phyloP scores from a whole-genome alignment of 192 early-diverging fungal species.

The Podochytrium sp. region DNA sequence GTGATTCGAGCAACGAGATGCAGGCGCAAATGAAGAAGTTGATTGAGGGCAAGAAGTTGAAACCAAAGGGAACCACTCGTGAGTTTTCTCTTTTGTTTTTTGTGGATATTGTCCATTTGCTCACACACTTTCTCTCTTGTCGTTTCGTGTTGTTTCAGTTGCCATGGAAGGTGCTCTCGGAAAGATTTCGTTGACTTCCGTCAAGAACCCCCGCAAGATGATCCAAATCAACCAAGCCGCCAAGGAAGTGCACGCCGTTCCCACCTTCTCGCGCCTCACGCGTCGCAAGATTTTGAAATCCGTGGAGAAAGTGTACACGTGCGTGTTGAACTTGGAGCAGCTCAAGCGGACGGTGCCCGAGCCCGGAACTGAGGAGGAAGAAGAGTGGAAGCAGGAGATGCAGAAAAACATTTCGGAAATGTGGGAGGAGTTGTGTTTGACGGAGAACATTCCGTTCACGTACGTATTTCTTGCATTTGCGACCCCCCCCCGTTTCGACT shows the following conservation, averaged over 20 bases:
- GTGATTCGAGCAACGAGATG: constrained; percentile 56
- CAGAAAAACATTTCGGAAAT: constrained; percentile 53
- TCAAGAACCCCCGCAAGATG: constrained; percentile 87
- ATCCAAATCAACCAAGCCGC: constrained; percentile 54
- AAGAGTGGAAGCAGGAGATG: constrained; percentile 32
- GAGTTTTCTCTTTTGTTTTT: constrained; percentile 25
- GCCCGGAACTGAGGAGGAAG: constrained; percentile 46
- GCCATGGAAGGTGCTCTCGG: constrained; percentile 94
- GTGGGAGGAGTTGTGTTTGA: constrained; percentile 66
- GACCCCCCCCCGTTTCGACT: neutral
- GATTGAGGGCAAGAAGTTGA: constrained; percentile 88
- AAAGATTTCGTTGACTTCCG: constrained; percentile 88
- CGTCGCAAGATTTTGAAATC: constrained; percentile 38
- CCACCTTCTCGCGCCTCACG: constrained; percentile 28
- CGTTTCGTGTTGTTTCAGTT: constrained; percentile 49
- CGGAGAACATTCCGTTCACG: constrained; percentile 63
- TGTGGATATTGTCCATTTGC: neutral
- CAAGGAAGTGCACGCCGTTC: constrained; percentile 28
- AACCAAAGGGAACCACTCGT: constrained; percentile 83
- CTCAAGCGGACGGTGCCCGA: constrained; percentile 71
- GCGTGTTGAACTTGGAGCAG: constrained; percentile 82
- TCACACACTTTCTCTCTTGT: neutral
- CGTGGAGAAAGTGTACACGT: constrained; percentile 81
- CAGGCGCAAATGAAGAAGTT: constrained; percentile 96
- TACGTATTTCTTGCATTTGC: constrained; percentile 35